Percentiles rank a stretch among this genome's conserved stretches.
phyloP scores from a whole-genome alignment of 2,329 filamentous ascomycete species.

The Aquanectria penicillioides region DNA sequence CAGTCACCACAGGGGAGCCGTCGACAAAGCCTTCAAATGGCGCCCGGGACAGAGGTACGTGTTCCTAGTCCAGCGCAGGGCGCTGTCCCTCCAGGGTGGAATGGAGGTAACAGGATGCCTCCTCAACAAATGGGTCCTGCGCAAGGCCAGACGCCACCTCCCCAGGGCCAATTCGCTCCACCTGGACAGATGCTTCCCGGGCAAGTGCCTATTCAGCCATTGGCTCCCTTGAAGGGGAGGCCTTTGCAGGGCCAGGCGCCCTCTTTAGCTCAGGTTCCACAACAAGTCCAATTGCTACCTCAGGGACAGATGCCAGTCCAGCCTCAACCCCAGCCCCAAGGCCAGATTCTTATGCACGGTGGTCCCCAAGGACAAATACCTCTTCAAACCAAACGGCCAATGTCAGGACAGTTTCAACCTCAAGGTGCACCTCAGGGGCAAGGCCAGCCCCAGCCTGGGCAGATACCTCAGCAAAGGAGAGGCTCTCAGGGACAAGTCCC shows the following conservation, averaged over 20 bases:
- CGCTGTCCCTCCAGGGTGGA: not conserved
- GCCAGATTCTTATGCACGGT: too few relatives aligned
- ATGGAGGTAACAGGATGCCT: not conserved
- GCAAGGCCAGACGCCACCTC: constrained; percentile 1
- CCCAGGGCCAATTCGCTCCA: not conserved
- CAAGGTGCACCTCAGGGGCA: too few relatives aligned
- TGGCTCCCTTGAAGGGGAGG: constrained; percentile 29
- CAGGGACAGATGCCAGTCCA: not conserved
- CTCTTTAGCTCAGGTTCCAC: not conserved
- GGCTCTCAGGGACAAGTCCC: too few relatives aligned
- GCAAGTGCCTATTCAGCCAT: constrained; percentile 17
- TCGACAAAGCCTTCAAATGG: constrained; percentile 33
- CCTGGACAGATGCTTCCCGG: not conserved
- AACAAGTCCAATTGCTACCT: not conserved
- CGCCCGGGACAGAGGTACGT: not conserved
- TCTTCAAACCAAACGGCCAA: too few relatives aligned
- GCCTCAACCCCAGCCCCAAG: too few relatives aligned
- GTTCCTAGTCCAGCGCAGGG: constrained; percentile 18
- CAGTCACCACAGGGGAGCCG: constrained; percentile 33
- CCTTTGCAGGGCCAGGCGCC: constrained; percentile 28
- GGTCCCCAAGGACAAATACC: too few relatives aligned
- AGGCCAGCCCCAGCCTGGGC: too few relatives aligned
- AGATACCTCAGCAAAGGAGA: too few relatives aligned
- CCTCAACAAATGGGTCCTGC: constrained; percentile 17
- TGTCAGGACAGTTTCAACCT: too few relatives aligned